Evolutionary conservation across 805 yeast genomes (phyloP), one percentile per base, ranked within the genome.

Genomic region (Candida tallmaniae): DNA sequence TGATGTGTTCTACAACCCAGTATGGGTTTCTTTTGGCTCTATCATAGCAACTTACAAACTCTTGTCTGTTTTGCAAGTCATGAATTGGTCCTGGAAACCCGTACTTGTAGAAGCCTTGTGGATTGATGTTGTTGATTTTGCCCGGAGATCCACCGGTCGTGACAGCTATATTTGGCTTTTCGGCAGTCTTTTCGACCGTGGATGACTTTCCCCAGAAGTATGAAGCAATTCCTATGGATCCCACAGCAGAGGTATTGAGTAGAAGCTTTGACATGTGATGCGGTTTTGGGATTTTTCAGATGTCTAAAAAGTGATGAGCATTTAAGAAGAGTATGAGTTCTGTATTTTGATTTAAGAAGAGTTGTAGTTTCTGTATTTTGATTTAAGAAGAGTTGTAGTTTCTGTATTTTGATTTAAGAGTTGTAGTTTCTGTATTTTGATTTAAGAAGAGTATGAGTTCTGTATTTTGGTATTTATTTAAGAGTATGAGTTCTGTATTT

Each of bases 1-100:
- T 87, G 36, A 89, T 70, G 53, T 89, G 96, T 60, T 90, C 97
- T 23, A 89, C 82, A 79, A 73, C 83, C 80, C 85, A 87, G 56
- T 78, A 77, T 17, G 98, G 98, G 51, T 86, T 87, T 40, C 89
- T 72, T 22, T 79, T 83, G 42, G 80, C 74, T 45, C 98, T 74
- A 53, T 93, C 90, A 58, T 79, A 93, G 47, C 93, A 85, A 35
- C 93, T 77, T 13, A 90, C 74, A 56, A 82, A 93, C 60, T 88
- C 96, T 37, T 70, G 67, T 41, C 86, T 70, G 8, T 67, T 74
- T 37, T 77, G 76, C 39, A 90, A 59, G 53, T 93, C 98, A 56
- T 87, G 94, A 21, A 84, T 73, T 0, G 97, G 97, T 2, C 96
- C 96, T 0, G 97, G 98, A 51, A 85, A 87, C 3, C 98, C 98